A percentile compares a stretch with the other conserved stretches of the same genome.
phyloP scores from a whole-genome alignment of 805 yeast species.

The Yamadazyma phyllophila region DNA sequence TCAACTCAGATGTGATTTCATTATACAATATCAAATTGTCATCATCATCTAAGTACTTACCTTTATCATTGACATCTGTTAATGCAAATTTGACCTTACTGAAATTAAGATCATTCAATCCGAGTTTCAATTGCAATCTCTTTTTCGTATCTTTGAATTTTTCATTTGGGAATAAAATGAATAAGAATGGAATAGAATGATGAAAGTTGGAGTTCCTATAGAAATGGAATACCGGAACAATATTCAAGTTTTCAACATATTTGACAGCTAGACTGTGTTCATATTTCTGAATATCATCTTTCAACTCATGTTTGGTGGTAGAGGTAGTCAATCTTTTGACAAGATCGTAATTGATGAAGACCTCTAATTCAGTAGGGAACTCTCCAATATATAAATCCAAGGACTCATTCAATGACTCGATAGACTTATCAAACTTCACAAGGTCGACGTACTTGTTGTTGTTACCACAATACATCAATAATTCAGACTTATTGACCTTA shows the following conservation, averaged over 20 bases:
- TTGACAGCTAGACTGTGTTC: slow-evolving; percentile 24
- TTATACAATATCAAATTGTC: slow-evolving; percentile 57
- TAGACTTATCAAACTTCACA: slow-evolving; percentile 33
- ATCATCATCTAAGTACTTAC: slow-evolving; percentile 48
- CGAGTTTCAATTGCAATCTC: slow-evolving; percentile 67
- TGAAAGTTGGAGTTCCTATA: slow-evolving; percentile 60
- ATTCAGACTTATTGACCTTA: slow-evolving; percentile 28
- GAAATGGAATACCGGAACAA: slow-evolving; percentile 74
- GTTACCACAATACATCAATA: slow-evolving; percentile 58
- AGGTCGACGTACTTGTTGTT: slow-evolving; percentile 39
- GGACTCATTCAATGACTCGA: slow-evolving; percentile 33
- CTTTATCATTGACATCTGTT: slow-evolving; percentile 41
- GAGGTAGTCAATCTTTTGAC: slow-evolving; percentile 7
- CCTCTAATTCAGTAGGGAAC: slow-evolving; percentile 43
- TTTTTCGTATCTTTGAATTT: slow-evolving; percentile 56
- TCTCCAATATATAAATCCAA: slow-evolving; percentile 40
- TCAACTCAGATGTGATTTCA: slow-evolving; percentile 33
- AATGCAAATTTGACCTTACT: slow-evolving; percentile 69
- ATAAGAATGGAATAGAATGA: slow-evolving; percentile 86
- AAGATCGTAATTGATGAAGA: slow-evolving; percentile 36
- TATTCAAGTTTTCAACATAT: slow-evolving; percentile 30
- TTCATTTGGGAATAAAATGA: slow-evolving; percentile 70
- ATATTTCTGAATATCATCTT: slow-evolving; percentile 19
- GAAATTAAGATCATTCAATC: slow-evolving; percentile 77
- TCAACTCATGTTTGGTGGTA: slow-evolving; percentile 10